Evolutionary conservation across 1,284 basidiomycete genomes (phyloP), one percentile per base, ranked within the genome.

Genomic region (Mycosarcoma maydis): DNA sequence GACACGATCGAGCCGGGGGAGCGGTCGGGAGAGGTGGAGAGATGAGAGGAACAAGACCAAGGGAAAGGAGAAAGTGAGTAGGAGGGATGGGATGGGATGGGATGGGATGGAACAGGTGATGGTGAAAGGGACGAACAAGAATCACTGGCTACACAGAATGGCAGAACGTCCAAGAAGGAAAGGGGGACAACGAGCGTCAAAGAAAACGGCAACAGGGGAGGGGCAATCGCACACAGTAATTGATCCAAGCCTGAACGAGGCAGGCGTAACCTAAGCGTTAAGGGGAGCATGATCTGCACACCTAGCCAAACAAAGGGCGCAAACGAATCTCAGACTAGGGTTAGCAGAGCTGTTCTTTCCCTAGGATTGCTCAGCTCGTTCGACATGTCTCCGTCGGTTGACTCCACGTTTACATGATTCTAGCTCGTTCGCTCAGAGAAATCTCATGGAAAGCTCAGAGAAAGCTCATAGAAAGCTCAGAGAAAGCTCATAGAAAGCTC

Each of bases 1-100:
- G 61, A 55, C 50, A 57, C 61, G 50, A 45, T 24, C 45, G 61
- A 49, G n/a, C 32, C 19, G 34, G 22, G 46, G 30, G 19, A 24
- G 24, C 10, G 40, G 39, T 36, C n/a, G 39, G 40, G 24, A n/a
- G 39, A 30, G 34, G 36, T 44, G 49, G 33, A 38, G 50, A 42
- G 41, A 41, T 20, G 22, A 20, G 17, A 19, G 7, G 41, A 20
- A 43, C 41, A 38, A 41, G 42, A 41, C 41, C 27, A 39, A 26
- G 40, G 44, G 23, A 40, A 22, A 37, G 36, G n/a, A 26, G 48
- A 45, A 27, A 23, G 22, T 22, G 24, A 38, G 20, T 29, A 34
- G 19, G 51, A 47, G 17, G 45, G 29, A 33, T 26, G 17, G n/a
- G 33, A 34, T 7, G 23, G 37, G 32, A 5, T 5, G 22, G 14